These are phyloP conservation scores for Monilinia fructigena DNA, from an alignment of 2,329 filamentous ascomycete genomes.

Conservation along the genomic window DNA sequence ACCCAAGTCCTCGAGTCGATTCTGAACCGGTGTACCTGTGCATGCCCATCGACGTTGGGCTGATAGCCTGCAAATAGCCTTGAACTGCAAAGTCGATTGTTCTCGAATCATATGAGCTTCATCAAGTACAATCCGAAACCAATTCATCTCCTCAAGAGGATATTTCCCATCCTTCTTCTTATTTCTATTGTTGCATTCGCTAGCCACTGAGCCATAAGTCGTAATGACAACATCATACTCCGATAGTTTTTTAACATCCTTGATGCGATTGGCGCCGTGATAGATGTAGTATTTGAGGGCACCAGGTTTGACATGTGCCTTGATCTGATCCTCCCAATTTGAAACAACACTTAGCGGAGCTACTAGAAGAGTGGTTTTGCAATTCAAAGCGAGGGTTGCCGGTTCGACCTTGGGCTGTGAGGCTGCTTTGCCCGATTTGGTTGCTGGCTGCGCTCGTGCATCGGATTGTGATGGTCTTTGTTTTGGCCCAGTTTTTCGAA, in stretches of 20 bases:
- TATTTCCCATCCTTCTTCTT: conserved; percentile 58
- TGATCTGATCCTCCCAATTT: conserved; percentile 94
- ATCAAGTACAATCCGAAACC: conserved; percentile 92
- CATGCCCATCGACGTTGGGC: conserved; percentile 90
- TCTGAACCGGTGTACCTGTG: conserved; percentile 95
- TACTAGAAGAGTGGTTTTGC: conserved; percentile 78
- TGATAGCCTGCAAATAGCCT: conserved; percentile 76
- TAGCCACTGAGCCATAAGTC: conserved; percentile 84
- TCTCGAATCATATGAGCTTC: conserved; percentile 95
- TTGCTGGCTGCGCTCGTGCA: conserved; percentile 36
- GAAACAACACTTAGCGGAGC: conserved; percentile 87
- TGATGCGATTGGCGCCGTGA: conserved; percentile 75
- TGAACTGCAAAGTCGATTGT: conserved; percentile 75
- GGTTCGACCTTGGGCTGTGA: conserved; percentile 38
- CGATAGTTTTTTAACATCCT: conserved; percentile 65
- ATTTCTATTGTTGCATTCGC: conserved; percentile 67
- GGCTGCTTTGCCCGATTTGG: conserved; percentile 35
- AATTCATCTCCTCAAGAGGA: conserved; percentile 76
- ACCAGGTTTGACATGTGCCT: conserved; percentile 68
- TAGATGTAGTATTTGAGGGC: conserved; percentile 76
- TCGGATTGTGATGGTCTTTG: conserved; percentile 46
- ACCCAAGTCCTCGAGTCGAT: conserved; percentile 84
- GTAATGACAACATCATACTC: conserved; percentile 84
- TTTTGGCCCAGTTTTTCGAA: conserved; percentile 59
- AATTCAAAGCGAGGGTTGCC: conserved; percentile 59